Base-by-base conservation (phyloP, 768 basidiomycete genomes). In the Sporobolomyces pararoseus region DNA sequence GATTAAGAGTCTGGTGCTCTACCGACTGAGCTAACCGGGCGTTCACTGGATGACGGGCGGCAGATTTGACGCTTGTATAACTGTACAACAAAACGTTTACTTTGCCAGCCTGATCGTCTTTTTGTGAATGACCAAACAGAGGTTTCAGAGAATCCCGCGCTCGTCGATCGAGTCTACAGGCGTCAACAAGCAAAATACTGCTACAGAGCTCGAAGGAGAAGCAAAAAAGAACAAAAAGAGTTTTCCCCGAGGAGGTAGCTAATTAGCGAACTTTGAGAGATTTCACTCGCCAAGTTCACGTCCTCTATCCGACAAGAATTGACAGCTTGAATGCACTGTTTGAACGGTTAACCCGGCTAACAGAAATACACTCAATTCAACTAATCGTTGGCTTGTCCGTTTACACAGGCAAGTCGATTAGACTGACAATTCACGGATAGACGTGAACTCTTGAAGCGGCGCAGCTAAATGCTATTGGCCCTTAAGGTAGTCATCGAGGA, bases 261-360 rank as follows among this genome's bases (percentile, higher is more conserved):
- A 32, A 54, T 58, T 42, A 23, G 63, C 68, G 52, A 29, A 32
- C 63, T 65, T 70, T 46, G 52, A 61, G 68, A 61, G 63, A 65
- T 42, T 4, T 29, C 63, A 31, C 68, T 60, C 68, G 42, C 68
- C 68, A 60, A 44, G 2, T 9, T 32, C 27, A 32, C 34, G 63
- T 70, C 63, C 68, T 70, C 68, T 70, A 57, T 51, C 16, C 68
- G 63, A 70, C 68, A 70, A 70, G 68, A 70, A 68, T 55, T 34
- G 25, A 34, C 54, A 47, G 68, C 52, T 57, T 44, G 46, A 29
- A 10, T 32, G 35, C 31, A 25, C 55, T 61, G 7, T 27, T 49
- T 70, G 68, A 53, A 31, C 68, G 50, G 68, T 70, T 51, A 39
- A 53, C 31, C 68, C 58, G 58, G 63, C 32, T 64, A 65, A 16